Percentiles rank a stretch among this genome's conserved stretches.
phyloP scores from a whole-genome alignment of 2,329 filamentous ascomycete genomes.

The Zalaria sp. region DNA sequence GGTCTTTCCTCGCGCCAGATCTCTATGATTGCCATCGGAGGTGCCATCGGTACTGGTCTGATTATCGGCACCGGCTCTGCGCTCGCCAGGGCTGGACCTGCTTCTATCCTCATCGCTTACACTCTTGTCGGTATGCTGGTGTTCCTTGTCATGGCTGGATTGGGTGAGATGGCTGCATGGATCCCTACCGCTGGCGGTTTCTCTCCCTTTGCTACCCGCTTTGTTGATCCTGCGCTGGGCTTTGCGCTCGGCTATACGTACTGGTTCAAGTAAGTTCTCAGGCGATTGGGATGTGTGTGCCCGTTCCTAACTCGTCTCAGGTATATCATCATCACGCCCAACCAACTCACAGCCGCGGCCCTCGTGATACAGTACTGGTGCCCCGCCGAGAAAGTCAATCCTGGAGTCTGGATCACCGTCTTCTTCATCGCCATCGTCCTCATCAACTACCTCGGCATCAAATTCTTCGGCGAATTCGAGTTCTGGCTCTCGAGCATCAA shows the following conservation, averaged over 20 bases:
- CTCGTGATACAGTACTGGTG: conserved; percentile 72
- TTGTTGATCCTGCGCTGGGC: conserved; percentile 67
- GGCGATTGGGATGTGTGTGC: background rate
- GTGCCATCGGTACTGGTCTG: conserved; percentile 60
- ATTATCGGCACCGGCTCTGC: conserved; percentile 51
- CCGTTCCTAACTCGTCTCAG: background rate
- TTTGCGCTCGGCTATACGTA: conserved; percentile 54
- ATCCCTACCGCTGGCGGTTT: conserved; percentile 66
- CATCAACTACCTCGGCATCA: conserved; percentile 46
- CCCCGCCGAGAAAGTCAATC: conserved; percentile 49
- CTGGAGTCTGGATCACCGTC: conserved; percentile 63
- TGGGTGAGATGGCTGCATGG: conserved; percentile 79
- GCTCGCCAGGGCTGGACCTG: conserved; percentile 40
- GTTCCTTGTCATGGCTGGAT: conserved; percentile 66
- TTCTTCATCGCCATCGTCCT: conserved; percentile 28
- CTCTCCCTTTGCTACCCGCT: conserved; percentile 65
- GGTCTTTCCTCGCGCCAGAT: conserved; percentile 41
- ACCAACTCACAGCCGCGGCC: conserved; percentile 69
- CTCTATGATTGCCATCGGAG: conserved; percentile 57
- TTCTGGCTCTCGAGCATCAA: conserved; percentile 35
- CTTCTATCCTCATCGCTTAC: conserved; percentile 58
- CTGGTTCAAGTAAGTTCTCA: background rate
- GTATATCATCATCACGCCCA: conserved; percentile 75
- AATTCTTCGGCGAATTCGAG: conserved; percentile 36
- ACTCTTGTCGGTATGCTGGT: conserved; percentile 56